Percentiles rank a stretch among this genome's conserved stretches.
Conservation (phyloP, 2,329 filamentous ascomycete species). For the Dendrostoma leiphaemia region DNA sequence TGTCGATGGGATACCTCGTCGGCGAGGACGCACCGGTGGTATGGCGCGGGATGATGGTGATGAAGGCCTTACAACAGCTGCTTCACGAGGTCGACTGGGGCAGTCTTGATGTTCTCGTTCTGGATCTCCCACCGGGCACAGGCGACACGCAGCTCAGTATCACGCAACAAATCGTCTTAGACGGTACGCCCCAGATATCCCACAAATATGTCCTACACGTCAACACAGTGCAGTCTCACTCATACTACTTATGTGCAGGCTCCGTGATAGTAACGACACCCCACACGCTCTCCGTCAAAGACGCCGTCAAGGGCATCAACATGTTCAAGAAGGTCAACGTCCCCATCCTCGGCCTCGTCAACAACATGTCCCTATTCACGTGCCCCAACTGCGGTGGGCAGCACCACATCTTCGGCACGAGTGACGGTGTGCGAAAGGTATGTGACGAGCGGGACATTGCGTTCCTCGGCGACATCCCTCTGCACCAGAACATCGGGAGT, state of each 20-base stretch:
- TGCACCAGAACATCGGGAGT: conserved; percentile 82
- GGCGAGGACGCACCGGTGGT: conserved; percentile 79
- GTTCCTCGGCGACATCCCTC: conserved; percentile 84
- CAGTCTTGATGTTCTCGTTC: conserved; percentile 79
- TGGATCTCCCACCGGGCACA: conserved; percentile 91
- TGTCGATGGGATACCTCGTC: conserved; percentile 97
- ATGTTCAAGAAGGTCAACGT: conserved; percentile 88
- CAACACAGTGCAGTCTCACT: too few relatives aligned
- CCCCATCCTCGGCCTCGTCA: conserved; percentile 80
- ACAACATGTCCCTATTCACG: conserved; percentile 85
- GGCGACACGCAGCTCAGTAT: conserved; percentile 97
- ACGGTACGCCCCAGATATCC: conserved; percentile 60
- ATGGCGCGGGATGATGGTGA: conserved; percentile 96
- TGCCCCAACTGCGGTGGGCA: conserved; percentile 76
- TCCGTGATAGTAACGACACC: conserved; percentile 89
- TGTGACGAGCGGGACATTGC: conserved; percentile 72
- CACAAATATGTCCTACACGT: too few relatives aligned
- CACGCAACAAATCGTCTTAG: conserved; percentile 86
- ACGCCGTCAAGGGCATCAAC: conserved; percentile 86
- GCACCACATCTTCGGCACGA: conserved; percentile 72
- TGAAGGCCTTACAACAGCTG: conserved; percentile 94
- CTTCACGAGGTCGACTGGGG: conserved; percentile 96
- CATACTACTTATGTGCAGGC: conserved; percentile 40
- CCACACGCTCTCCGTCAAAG: conserved; percentile 87
- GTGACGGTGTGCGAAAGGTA: conserved; percentile 62